phyloP scores from a whole-genome alignment of 345 rosid genomes.

The Mercurialis annua region DNA sequence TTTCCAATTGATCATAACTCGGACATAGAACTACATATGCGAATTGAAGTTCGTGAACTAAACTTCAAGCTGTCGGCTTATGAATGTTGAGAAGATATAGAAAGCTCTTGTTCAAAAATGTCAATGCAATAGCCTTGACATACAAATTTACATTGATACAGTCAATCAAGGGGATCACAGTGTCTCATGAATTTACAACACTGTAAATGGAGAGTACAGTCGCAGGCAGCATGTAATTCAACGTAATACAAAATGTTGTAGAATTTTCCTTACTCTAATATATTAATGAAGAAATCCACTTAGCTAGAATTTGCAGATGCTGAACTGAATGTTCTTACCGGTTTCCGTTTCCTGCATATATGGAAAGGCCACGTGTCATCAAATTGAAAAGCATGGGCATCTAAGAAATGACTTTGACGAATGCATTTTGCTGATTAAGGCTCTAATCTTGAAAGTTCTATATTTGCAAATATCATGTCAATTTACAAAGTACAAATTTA shows the following conservation, averaged over 20 bases:
- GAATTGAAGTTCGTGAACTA: not conserved
- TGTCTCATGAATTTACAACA: not conserved
- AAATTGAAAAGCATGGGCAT: not conserved
- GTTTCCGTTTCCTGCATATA: not conserved
- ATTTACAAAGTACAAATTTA: not conserved
- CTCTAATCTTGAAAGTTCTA: not conserved
- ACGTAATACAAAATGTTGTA: not conserved
- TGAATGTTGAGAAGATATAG: not conserved
- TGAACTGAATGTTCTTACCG: not conserved
- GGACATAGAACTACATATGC: too few species aligned
- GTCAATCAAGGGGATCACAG: not conserved
- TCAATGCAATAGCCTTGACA: not conserved
- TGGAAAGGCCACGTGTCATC: not conserved
- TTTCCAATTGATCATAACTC: too few species aligned
- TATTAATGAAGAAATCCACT: not conserved
- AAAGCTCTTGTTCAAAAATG: not conserved
- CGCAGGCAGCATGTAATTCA: not conserved
- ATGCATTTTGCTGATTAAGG: too few species aligned
- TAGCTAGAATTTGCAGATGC: not conserved
- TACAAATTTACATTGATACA: not conserved
- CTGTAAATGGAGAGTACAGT: too few species aligned
- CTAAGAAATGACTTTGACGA: not conserved
- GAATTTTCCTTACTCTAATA: not conserved
- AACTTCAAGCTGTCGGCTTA: not conserved
- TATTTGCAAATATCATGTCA: not conserved